Conservation (phyloP, 257 asterid genomes). For the Scutellaria baicalensis region DNA sequence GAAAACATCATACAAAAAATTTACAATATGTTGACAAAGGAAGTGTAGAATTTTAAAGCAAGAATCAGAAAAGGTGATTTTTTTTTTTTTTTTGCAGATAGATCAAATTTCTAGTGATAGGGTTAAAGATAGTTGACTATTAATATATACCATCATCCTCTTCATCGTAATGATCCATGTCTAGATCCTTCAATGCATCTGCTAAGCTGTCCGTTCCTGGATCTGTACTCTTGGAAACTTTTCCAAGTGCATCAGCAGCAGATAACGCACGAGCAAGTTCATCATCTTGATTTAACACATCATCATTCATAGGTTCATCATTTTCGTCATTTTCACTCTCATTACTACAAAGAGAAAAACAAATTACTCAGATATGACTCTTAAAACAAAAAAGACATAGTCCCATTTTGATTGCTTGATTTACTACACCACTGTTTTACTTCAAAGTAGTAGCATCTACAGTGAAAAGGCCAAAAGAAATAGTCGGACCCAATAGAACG, state of each 20-base stretch:
- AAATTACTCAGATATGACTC: not conserved
- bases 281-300: conserved; percentile 27
- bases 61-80: not conserved
- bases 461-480: not conserved
- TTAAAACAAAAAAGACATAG: not conserved
- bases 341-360: conserved; percentile 26
- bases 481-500: not conserved
- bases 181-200: conserved; percentile 60
- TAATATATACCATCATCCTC: conserved; percentile 69
- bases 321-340: conserved; percentile 40
- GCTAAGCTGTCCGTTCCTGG: conserved; percentile 43
- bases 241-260: conserved; percentile 74
- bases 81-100: not conserved
- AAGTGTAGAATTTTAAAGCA: not conserved
- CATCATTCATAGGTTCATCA: conserved; percentile 45
- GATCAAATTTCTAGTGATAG: not conserved
- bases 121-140: not conserved
- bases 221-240: conserved; percentile 28
- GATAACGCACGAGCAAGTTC: conserved; percentile 61
- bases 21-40: not conserved
- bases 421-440: not conserved
- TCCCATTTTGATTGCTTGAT: not conserved
- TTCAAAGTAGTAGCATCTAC: not conserved
- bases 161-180: conserved; percentile 85
- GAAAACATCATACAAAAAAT: not conserved